Conservation (phyloP, 192 early-diverging fungal species). For the Spinellus fusiger region DNA sequence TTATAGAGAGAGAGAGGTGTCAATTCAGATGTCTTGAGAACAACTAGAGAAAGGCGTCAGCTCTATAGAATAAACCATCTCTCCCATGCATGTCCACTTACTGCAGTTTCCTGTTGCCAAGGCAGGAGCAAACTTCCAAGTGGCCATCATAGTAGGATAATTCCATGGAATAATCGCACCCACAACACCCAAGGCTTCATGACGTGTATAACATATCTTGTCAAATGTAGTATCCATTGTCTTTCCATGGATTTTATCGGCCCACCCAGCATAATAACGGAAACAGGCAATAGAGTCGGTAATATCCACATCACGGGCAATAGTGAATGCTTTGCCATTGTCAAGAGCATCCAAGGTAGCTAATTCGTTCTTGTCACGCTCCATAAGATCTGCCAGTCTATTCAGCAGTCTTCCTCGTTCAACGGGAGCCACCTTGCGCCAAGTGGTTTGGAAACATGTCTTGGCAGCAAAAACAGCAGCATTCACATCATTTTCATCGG, state of each 20-base stretch:
- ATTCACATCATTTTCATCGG: constrained; percentile 32
- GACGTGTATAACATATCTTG: constrained; percentile 46
- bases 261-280: constrained; percentile 73
- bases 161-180: constrained; percentile 76
- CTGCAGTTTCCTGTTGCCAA: constrained; percentile 65
- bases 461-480: constrained; percentile 31
- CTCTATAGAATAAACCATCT: neutral
- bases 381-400: constrained; percentile 53
- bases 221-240: constrained; percentile 41
- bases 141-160: constrained; percentile 57
- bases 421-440: constrained; percentile 48
- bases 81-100: constrained; percentile 11
- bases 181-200: constrained; percentile 67
- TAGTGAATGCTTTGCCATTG: constrained; percentile 68
- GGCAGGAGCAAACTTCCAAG: constrained; percentile 80
- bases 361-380: constrained; percentile 42
- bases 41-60: constrained; percentile 34
- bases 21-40: constrained; percentile 72
- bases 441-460: constrained; percentile 38
- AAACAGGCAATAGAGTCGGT: constrained; percentile 59
- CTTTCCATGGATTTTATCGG: constrained; percentile 58
- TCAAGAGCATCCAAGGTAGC: constrained; percentile 64
- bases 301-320: constrained; percentile 62
- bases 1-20: constrained; percentile 57
- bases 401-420: constrained; percentile 50